These are phyloP conservation scores for Catharanthus roseus DNA, from an alignment of 257 asterid genomes.

Conservation along the genomic window DNA sequence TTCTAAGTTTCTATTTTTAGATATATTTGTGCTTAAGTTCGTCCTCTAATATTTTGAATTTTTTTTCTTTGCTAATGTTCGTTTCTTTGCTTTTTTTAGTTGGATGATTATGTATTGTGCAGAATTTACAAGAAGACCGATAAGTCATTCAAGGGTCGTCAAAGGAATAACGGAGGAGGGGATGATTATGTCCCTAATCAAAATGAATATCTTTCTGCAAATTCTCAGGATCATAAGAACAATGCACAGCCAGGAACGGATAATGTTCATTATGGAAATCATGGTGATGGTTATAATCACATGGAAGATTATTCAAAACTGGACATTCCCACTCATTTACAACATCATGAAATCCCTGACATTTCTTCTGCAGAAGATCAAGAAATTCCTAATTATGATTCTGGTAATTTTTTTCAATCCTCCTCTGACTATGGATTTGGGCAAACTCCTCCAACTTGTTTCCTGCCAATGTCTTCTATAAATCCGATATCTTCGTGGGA, in stretches of 20 bases:
- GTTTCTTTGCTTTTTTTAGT: no score
- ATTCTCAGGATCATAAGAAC: background rate
- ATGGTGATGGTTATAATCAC: background rate
- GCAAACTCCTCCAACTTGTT: background rate
- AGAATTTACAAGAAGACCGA: constrained; percentile 5
- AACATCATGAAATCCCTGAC: background rate
- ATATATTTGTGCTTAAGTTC: background rate
- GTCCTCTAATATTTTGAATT: background rate
- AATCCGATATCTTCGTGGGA: background rate
- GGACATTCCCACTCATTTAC: background rate
- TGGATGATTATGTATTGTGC: constrained; percentile 12
- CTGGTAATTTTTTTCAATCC: background rate
- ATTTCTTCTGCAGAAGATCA: background rate
- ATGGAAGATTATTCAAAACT: background rate
- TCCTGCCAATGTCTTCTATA: background rate
- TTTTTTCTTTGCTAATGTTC: no score
- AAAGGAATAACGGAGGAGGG: background rate
- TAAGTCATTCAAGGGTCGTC: background rate
- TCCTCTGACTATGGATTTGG: background rate
- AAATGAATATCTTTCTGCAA: background rate
- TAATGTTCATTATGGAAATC: background rate
- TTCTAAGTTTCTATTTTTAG: no score
- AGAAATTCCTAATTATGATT: background rate
- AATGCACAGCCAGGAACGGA: background rate
- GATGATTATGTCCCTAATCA: no score